Evolutionary conservation across 2,329 filamentous ascomycete genomes (phyloP).

Genomic region (Raffaelea arxii): DNA sequence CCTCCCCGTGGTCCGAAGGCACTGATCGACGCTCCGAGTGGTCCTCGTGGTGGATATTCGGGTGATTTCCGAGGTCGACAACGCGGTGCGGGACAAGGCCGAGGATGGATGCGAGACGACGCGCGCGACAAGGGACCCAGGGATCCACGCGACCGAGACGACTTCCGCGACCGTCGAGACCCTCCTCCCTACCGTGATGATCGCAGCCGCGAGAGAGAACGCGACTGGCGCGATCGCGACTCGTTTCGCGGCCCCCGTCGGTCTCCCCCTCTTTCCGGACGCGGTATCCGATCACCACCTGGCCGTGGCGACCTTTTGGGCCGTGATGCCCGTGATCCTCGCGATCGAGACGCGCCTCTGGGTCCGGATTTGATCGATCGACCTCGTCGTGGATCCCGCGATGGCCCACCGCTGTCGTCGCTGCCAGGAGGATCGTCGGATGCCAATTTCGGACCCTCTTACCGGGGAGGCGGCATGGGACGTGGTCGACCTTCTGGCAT

Average conservation of each 20-base stretch:
- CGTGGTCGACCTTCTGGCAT: constrained; percentile 43
- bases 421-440: constrained; percentile 66
- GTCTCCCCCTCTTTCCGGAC: constrained; percentile 48
- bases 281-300: constrained; percentile 44
- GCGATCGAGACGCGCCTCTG: constrained; percentile 45
- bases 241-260: constrained; percentile 48
- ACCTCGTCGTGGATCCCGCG: constrained; percentile 58
- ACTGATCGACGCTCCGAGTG: constrained; percentile 58
- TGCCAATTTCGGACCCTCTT: constrained; percentile 44
- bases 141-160: constrained; percentile 45
- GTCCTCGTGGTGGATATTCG: constrained; percentile 56
- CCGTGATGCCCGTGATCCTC: constrained; percentile 48
- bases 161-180: constrained; percentile 47
- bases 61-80: constrained; percentile 55
- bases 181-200: constrained; percentile 40
- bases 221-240: constrained; percentile 42
- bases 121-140: constrained; percentile 43
- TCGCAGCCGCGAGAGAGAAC: constrained; percentile 47
- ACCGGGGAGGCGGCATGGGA: constrained; percentile 46
- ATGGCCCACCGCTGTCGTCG: constrained; percentile 62
- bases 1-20: constrained; percentile 77
- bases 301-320: constrained; percentile 18
- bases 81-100: constrained; percentile 45
- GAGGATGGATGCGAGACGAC: constrained; percentile 53
- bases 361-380: constrained; percentile 55